These are phyloP conservation scores for Oropetium thomaeum DNA, from an alignment of 176 grass and related monocot genomes.

Conservation along the genomic window DNA sequence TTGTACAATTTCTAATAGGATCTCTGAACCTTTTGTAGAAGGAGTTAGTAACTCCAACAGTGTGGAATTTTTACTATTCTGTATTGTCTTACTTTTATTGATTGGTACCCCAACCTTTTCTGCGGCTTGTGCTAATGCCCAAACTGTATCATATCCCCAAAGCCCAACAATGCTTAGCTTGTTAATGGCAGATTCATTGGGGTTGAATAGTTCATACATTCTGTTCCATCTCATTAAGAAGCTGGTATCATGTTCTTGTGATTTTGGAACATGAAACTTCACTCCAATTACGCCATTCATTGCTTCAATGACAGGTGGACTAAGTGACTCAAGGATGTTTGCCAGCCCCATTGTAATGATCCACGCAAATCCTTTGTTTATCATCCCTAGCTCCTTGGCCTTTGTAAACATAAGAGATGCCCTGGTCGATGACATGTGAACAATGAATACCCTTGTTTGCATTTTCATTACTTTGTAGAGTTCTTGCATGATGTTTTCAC, in stretches of 20 bases:
- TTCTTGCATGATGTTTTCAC: slow-evolving; percentile 22
- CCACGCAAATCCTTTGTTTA: slow-evolving; percentile 51
- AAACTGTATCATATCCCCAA: slow-evolving; percentile 58
- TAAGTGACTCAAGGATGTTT: slow-evolving; percentile 33
- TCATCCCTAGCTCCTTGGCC: slow-evolving; percentile 48
- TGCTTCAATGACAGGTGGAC: not conserved
- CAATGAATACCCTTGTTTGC: slow-evolving; percentile 53
- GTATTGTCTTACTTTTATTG: too few species aligned
- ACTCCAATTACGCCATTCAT: slow-evolving; percentile 57
- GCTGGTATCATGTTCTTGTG: not conserved
- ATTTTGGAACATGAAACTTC: slow-evolving; percentile 23
- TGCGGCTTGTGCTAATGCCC: slow-evolving; percentile 57
- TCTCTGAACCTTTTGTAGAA: not conserved
- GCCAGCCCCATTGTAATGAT: slow-evolving; percentile 50
- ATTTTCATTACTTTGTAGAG: slow-evolving; percentile 44
- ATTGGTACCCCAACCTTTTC: slow-evolving; percentile 22
- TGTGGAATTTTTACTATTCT: not conserved
- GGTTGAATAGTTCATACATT: slow-evolving; percentile 39
- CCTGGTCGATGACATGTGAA: slow-evolving; percentile 43
- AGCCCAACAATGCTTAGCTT: slow-evolving; percentile 31
- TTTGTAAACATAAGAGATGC: slow-evolving; percentile 40
- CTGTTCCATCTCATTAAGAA: slow-evolving; percentile 51
- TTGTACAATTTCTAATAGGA: slow-evolving; percentile 32
- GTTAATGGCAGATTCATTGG: not conserved
- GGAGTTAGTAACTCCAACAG: not conserved